Evolutionary conservation across 2,329 filamentous ascomycete genomes (phyloP).

Genomic region (Botrytis elliptica): DNA sequence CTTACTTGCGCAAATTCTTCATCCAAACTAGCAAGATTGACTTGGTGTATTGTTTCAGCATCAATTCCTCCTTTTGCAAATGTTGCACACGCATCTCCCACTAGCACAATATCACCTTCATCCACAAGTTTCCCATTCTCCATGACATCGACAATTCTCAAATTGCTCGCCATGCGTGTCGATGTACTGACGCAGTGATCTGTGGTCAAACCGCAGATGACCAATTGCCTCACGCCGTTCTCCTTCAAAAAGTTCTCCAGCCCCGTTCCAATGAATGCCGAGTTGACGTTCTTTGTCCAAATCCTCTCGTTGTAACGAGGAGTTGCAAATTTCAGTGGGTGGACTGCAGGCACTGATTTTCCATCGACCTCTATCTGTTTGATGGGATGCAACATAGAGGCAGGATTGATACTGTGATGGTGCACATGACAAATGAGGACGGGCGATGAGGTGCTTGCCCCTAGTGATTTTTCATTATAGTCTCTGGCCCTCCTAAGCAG

Average conservation of each 20-base stretch:
- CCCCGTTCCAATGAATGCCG: neutral
- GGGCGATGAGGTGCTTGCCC: neutral
- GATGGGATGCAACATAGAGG: neutral
- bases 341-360: neutral
- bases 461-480: neutral
- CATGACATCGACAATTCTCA: slow-evolving; percentile 8
- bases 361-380: neutral
- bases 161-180: neutral
- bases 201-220: slow-evolving; percentile 5
- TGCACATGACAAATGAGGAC: slow-evolving; percentile 8
- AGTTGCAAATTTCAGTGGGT: neutral
- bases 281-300: slow-evolving; percentile 4
- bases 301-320: slow-evolving; percentile 1
- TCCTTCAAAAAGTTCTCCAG: neutral
- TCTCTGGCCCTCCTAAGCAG: neutral
- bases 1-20: slow-evolving; percentile 1
- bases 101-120: neutral
- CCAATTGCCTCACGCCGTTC: neutral
- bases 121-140: neutral
- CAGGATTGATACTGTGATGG: slow-evolving; percentile 4
- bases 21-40: slow-evolving; percentile 10
- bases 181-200: slow-evolving; percentile 7
- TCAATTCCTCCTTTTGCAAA: neutral
- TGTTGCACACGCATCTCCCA: slow-evolving; percentile 9
- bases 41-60: slow-evolving; percentile 7